Evolutionary conservation across 2,329 filamentous ascomycete genomes (phyloP).

Genomic region (Aschersonia sp.): DNA sequence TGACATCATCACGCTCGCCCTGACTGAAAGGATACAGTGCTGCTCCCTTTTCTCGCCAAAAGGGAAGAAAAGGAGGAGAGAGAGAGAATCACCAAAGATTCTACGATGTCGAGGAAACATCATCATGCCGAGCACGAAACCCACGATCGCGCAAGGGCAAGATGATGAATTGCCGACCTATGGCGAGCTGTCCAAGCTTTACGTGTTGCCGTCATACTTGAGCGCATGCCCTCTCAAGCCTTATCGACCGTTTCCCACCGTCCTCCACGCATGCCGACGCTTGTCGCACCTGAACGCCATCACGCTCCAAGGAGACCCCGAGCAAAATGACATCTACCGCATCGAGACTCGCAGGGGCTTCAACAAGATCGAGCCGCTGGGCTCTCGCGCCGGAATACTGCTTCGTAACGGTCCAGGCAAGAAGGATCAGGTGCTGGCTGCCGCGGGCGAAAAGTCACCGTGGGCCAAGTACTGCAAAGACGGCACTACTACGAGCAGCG

Average conservation of each 20-base stretch:
- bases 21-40: background rate
- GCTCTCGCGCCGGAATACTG: background rate
- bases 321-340: background rate
- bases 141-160: background rate
- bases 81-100: background rate
- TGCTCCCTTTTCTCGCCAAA: background rate
- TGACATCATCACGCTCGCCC: background rate
- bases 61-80: background rate
- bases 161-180: background rate
- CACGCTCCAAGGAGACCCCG: background rate
- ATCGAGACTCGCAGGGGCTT: background rate
- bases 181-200: background rate
- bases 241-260: background rate
- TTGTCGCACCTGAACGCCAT: background rate
- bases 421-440: background rate
- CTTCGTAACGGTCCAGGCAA: background rate
- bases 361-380: background rate
- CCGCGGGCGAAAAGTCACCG: background rate
- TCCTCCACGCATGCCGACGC: background rate
- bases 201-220: slow-evolving; percentile 1
- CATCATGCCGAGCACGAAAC: background rate
- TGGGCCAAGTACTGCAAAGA: background rate
- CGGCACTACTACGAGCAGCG: background rate
- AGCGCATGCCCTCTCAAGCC: slow-evolving; percentile 1
- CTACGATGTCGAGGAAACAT: background rate